phyloP scores from a whole-genome alignment of 148 eudicot species.

The Drosera capensis region DNA sequence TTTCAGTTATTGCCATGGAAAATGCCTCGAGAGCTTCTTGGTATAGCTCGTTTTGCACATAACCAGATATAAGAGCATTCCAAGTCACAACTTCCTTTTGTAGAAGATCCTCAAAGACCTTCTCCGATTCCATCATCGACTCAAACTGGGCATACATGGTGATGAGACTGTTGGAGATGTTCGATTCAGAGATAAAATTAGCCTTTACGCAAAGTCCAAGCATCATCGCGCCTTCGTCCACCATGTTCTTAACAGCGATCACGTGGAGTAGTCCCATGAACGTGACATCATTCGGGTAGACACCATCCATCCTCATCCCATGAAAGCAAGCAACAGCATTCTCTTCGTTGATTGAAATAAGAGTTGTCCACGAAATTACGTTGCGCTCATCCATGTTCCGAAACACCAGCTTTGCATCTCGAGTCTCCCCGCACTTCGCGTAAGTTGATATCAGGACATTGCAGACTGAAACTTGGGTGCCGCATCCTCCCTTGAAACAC shows the following conservation, averaged over 20 bases:
- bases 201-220: constrained; percentile 61
- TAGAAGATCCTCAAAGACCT: constrained; percentile 49
- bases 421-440: constrained; percentile 41
- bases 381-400: constrained; percentile 39
- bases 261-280: constrained; percentile 63
- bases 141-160: constrained; percentile 79
- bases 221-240: constrained; percentile 50
- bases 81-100: constrained; percentile 45
- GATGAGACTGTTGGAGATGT: constrained; percentile 62
- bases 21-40: constrained; percentile 59
- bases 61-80: constrained; percentile 78
- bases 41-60: constrained; percentile 38
- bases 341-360: constrained; percentile 54
- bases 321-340: constrained; percentile 40
- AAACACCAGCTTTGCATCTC: constrained; percentile 51
- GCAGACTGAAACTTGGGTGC: constrained; percentile 34
- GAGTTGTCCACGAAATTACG: constrained; percentile 87
- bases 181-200: constrained; percentile 36
- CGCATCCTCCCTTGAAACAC: constrained; percentile 42
- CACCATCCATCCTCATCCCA: constrained; percentile 56
- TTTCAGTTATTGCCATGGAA: constrained; percentile 26
- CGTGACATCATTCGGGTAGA: constrained; percentile 73
- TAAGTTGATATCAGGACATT: constrained; percentile 71
- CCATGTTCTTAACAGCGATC: constrained; percentile 23
- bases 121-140: constrained; percentile 37